Evolutionary conservation across 805 yeast genomes (phyloP).

Genomic region (Metahyphopichia silvanorum): DNA sequence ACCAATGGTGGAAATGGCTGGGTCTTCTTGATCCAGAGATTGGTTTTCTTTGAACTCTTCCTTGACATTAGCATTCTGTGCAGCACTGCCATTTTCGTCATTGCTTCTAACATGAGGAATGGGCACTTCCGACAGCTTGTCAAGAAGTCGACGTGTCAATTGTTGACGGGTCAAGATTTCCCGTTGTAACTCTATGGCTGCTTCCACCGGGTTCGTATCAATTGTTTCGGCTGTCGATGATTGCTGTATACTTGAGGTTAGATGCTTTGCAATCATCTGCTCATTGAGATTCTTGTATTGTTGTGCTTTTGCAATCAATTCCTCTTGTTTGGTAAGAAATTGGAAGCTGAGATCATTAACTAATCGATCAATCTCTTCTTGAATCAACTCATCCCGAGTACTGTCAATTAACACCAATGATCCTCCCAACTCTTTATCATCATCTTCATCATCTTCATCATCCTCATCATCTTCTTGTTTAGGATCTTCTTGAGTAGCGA

Average conservation of each 20-base stretch:
- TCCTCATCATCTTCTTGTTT: not conserved
- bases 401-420: slow-evolving; percentile 13
- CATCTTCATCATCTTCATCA: slow-evolving; percentile 2
- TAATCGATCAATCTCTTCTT: slow-evolving; percentile 38
- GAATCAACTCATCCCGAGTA: slow-evolving; percentile 30
- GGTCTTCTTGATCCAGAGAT: not conserved
- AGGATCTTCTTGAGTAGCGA: slow-evolving; percentile 1
- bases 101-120: no score
- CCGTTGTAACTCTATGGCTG: slow-evolving; percentile 24
- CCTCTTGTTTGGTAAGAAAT: slow-evolving; percentile 28
- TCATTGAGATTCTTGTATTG: slow-evolving; percentile 11
- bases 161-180: slow-evolving; percentile 19
- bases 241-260: not conserved
- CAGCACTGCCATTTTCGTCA: no score
- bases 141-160: slow-evolving; percentile 14
- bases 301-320: slow-evolving; percentile 13
- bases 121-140: slow-evolving; percentile 20
- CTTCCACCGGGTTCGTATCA: slow-evolving; percentile 8
- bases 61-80: no score
- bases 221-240: slow-evolving; percentile 1
- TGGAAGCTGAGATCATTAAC: slow-evolving; percentile 39
- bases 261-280: not conserved
- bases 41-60: slow-evolving; percentile 17
- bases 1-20: slow-evolving; percentile 13
- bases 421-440: slow-evolving; percentile 1